These are phyloP conservation scores for Hypholoma fasciculare DNA, from an alignment of 768 basidiomycete genomes.

Conservation along the genomic window DNA sequence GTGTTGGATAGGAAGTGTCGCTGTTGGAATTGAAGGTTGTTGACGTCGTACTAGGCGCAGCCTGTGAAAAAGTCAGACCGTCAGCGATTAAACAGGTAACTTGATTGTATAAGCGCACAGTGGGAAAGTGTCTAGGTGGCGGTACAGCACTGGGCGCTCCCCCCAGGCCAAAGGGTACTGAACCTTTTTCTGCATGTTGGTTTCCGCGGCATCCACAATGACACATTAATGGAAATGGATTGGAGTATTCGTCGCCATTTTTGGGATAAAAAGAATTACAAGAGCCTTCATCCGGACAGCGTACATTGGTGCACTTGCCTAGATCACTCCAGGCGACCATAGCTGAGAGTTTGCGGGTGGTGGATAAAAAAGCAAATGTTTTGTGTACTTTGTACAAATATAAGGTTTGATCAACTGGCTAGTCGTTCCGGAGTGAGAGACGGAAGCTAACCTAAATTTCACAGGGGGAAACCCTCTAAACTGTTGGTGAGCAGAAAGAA, in stretches of 20 bases:
- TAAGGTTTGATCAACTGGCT: too few species aligned
- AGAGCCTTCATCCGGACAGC: neutral
- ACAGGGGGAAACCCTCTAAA: too few species aligned
- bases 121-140: neutral
- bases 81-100: neutral
- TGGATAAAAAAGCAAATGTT: too few species aligned
- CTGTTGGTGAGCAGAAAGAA: too few species aligned
- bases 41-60: neutral
- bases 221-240: neutral
- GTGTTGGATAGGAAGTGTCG: too few species aligned
- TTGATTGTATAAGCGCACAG: neutral
- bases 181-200: neutral
- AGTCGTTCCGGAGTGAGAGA: too few species aligned
- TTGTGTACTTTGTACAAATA: too few species aligned
- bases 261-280: neutral
- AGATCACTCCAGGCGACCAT: neutral
- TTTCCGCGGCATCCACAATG: slow-evolving; percentile 4
- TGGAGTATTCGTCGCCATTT: neutral
- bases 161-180: neutral
- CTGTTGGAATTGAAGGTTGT: too few species aligned
- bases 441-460: too few species aligned
- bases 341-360: too few species aligned
- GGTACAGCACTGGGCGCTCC: neutral
- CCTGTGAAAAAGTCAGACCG: neutral
- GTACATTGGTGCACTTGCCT: neutral